Evolutionary conservation across 129 eudicot genomes (phyloP), one percentile per base, ranked within the genome.

Genomic region (Flaveria bidentis): DNA sequence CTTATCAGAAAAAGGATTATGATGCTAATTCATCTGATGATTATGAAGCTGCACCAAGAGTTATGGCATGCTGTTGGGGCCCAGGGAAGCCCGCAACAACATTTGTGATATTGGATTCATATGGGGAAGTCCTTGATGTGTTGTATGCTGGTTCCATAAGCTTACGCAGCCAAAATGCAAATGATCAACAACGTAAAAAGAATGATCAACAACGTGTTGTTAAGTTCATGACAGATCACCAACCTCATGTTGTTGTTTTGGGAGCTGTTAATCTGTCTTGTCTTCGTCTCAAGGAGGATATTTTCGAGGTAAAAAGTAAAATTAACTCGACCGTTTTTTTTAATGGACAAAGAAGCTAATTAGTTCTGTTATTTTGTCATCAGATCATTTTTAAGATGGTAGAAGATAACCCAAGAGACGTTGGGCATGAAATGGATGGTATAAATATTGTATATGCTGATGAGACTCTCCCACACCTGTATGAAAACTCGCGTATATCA

Each of bases 51-150:
- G 97, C 96, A 50, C 94, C 99, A 2, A 86, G 96, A 72, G 97
- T 95, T 69, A 91, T 95, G 99, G 97, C 99, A 58, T 95, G 99
- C 81, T 95, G 99, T 78, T 91, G 99, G 99, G 99, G 99, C 49
- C 92, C 96, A 0, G 99, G 99, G 74, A 91, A 85, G 70, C 99
- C 99, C 9, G 83, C 97, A 36, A 95, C 97, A 7, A 95, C 99
- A 39, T 95, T 95, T 80, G 99, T 89, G 82, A 95, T 95, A 97
- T 72, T 95, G 91, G 99, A 95, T 82, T 87, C 96, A 18, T 78
- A 80, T 76, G 99, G 99, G 39, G 99, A 95, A 69, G 85, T 95
- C 25, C 47, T 91, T 56, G 99, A 95, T 85, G 87, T 91, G 5
- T 52, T 95, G 46, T 81, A 82, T 82, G 96, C 96, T 23, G 92